Conservation (phyloP, 2,329 filamentous ascomycete genomes). For the Dactylella cylindrospora region DNA sequence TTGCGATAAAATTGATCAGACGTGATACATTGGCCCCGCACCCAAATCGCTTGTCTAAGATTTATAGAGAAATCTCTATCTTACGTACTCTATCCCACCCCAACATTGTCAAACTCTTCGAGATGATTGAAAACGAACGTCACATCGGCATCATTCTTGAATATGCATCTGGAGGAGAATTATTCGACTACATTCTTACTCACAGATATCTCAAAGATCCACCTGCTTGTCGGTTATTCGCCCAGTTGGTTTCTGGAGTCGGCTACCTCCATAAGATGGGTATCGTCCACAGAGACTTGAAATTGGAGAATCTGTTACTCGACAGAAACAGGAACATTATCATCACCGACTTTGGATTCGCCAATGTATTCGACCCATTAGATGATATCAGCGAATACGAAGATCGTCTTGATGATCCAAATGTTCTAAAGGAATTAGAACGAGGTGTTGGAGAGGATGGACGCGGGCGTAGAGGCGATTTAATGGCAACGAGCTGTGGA, state of each 20-base stretch:
- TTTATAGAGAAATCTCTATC: constrained; percentile 94
- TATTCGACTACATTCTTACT: constrained; percentile 97
- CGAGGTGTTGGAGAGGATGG: constrained; percentile 65
- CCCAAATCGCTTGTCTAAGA: constrained; percentile 86
- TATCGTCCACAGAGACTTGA: constrained; percentile 95
- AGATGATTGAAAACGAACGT: constrained; percentile 96
- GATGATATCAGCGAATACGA: constrained; percentile 91
- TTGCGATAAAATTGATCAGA: constrained; percentile 96
- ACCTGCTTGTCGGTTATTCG: constrained; percentile 84
- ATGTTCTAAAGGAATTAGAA: constrained; percentile 89
- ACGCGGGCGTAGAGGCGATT: constrained; percentile 72
- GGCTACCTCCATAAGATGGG: constrained; percentile 98
- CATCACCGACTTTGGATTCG: constrained; percentile 98
- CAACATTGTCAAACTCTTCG: constrained; percentile 94
- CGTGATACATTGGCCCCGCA: constrained; percentile 87
- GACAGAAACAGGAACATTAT: constrained; percentile 98
- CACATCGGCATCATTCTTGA: constrained; percentile 98
- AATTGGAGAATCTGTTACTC: constrained; percentile 90
- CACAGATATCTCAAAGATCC: constrained; percentile 95
- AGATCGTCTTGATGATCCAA: constrained; percentile 78
- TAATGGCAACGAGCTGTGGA: constrained; percentile 99
- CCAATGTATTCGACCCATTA: constrained; percentile 88
- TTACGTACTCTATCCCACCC: constrained; percentile 84
- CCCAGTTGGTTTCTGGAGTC: constrained; percentile 92
- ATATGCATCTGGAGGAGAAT: constrained; percentile 93